phyloP scores from a whole-genome alignment of 2,329 filamentous ascomycete genomes.

The Xylaria arbuscula region DNA sequence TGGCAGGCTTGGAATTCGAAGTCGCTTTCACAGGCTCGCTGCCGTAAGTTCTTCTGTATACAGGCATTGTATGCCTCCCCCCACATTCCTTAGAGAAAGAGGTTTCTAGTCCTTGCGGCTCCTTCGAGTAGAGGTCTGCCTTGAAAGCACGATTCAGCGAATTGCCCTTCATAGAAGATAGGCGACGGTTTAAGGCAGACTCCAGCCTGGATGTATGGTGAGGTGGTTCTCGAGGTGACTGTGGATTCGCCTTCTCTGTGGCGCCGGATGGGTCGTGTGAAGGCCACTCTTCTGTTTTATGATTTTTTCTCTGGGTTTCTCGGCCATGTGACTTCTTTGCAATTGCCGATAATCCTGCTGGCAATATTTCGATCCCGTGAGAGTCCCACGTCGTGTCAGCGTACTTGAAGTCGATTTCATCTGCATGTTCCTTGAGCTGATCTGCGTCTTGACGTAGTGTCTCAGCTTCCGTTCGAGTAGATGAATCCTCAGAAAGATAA shows the following conservation, averaged over 20 bases:
- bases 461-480: not conserved
- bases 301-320: constrained; percentile 36
- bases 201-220: constrained; percentile 36
- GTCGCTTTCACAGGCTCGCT: constrained; percentile 35
- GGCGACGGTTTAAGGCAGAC: constrained; percentile 35
- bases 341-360: not conserved
- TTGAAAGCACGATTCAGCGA: not conserved
- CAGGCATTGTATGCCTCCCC: constrained; percentile 50
- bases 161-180: constrained; percentile 14
- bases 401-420: constrained; percentile 52
- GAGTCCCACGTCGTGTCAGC: constrained; percentile 58
- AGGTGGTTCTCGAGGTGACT: constrained; percentile 48
- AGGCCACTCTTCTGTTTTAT: constrained; percentile 43
- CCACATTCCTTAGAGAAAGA: constrained; percentile 59
- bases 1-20: not conserved
- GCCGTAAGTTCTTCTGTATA: constrained; percentile 53
- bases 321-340: constrained; percentile 16
- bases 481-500: constrained; percentile 18
- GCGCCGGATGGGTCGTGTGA: constrained; percentile 42
- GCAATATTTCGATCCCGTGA: not conserved
- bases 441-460: constrained; percentile 49
- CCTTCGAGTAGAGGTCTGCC: constrained; percentile 56
- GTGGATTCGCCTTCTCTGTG: constrained; percentile 41
- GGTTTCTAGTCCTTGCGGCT: constrained; percentile 61
- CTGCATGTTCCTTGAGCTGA: constrained; percentile 46